Evolutionary conservation across 768 basidiomycete genomes (phyloP).

Genomic region (Mycena belliarum): DNA sequence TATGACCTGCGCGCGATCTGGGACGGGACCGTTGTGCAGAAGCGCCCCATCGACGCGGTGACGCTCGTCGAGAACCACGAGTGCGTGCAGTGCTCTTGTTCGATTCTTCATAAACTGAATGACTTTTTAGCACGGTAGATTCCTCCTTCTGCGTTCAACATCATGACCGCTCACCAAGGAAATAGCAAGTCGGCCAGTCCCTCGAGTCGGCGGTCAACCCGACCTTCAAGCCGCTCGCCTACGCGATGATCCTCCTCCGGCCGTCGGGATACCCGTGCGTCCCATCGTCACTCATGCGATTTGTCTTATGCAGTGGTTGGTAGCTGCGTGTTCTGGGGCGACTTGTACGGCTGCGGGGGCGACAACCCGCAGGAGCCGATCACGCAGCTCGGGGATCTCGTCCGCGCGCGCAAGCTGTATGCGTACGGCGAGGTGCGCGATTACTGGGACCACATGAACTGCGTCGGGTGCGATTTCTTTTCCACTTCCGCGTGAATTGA

Average conservation of each 20-base stretch:
- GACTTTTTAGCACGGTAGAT: constrained; percentile 1
- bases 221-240: constrained; percentile 59
- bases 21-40: constrained; percentile 54
- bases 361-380: constrained; percentile 37
- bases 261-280: constrained; percentile 56
- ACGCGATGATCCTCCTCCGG: constrained; percentile 56
- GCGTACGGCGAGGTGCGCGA: constrained; percentile 52
- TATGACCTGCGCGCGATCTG: constrained; percentile 65
- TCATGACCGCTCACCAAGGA: too few species aligned
- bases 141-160: too few species aligned
- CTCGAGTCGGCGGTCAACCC: constrained; percentile 58
- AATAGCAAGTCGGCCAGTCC: constrained; percentile 58
- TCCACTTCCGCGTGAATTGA: too few species aligned
- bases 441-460: constrained; percentile 48
- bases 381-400: constrained; percentile 24
- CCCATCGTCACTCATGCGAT: not conserved
- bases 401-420: constrained; percentile 41
- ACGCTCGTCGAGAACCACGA: constrained; percentile 71
- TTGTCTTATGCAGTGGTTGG: not conserved
- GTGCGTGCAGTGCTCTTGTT: constrained; percentile 34
- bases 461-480: constrained; percentile 36
- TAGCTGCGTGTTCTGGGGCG: constrained; percentile 66
- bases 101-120: not conserved
- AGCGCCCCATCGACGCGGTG: constrained; percentile 64
- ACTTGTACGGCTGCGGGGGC: constrained; percentile 51